These are phyloP conservation scores for Phytophthora tubulina DNA, from an alignment of 352 stramenopile genomes.

Conservation along the genomic window DNA sequence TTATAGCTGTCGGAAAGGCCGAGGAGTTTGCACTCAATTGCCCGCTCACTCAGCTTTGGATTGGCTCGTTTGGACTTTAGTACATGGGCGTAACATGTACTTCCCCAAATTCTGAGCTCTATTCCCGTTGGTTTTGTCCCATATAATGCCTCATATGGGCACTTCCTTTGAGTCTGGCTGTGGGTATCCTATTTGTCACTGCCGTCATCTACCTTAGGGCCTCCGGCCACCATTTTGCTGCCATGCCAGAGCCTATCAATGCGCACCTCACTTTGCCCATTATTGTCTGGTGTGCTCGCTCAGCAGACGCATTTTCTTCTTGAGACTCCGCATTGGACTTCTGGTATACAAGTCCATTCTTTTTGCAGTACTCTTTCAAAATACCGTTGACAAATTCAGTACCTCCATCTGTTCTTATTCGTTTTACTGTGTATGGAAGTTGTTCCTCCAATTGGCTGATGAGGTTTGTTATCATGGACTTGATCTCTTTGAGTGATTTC, in stretches of 20 bases:
- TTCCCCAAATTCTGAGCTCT: background rate
- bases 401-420: conserved; percentile 8
- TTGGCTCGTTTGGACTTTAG: conserved; percentile 1
- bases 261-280: conserved; percentile 15
- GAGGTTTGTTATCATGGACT: no score
- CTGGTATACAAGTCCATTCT: conserved; percentile 2
- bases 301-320: conserved; percentile 5
- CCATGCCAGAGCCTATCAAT: conserved; percentile 3
- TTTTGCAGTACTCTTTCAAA: conserved; percentile 1
- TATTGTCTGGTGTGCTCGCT: conserved; percentile 17
- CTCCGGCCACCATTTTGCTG: conserved; percentile 15
- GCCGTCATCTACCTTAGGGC: conserved; percentile 8
- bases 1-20: background rate
- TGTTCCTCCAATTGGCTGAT: no score
- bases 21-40: conserved; percentile 1
- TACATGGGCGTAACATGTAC: background rate
- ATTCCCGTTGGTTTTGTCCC: conserved; percentile 5
- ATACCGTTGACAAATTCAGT: conserved; percentile 7
- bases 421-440: no score
- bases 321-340: conserved; percentile 13
- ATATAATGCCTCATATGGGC: conserved; percentile 12
- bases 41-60: conserved; percentile 1
- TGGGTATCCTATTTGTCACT: conserved; percentile 13
- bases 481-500: no score
- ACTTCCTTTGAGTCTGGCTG: conserved; percentile 13